phyloP scores from a whole-genome alignment of 352 stramenopile genomes.

The Phytophthora ohioensis region DNA sequence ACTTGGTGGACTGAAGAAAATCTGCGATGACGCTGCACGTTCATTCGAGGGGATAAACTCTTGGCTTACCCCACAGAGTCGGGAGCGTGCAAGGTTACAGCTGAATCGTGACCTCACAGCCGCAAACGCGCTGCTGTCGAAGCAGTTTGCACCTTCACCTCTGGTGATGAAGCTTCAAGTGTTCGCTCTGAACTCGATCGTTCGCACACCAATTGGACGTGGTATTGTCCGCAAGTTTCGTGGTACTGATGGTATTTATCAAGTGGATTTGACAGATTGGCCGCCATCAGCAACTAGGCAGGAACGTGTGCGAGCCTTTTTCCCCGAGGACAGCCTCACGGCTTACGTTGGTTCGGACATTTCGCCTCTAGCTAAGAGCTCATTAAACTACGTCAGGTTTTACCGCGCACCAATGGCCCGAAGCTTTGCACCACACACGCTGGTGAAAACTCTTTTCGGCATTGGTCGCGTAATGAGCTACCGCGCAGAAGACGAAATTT shows the following conservation, averaged over 20 bases:
- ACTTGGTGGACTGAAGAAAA: slow-evolving; percentile 67
- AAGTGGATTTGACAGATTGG: slow-evolving; percentile 80
- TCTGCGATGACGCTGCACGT: slow-evolving; percentile 57
- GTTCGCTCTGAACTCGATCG: slow-evolving; percentile 61
- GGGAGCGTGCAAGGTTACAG: slow-evolving; percentile 61
- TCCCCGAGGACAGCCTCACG: slow-evolving; percentile 64
- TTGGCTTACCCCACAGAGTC: slow-evolving; percentile 60
- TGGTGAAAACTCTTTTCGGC: slow-evolving; percentile 82
- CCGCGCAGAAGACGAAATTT: slow-evolving; percentile 74
- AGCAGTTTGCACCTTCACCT: slow-evolving; percentile 37
- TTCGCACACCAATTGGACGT: slow-evolving; percentile 72
- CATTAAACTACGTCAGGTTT: slow-evolving; percentile 65
- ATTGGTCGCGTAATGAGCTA: slow-evolving; percentile 72
- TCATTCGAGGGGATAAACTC: slow-evolving; percentile 66
- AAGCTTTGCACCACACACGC: slow-evolving; percentile 53
- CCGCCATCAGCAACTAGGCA: slow-evolving; percentile 32
- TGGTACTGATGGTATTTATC: slow-evolving; percentile 79
- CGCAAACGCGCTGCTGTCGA: slow-evolving; percentile 69
- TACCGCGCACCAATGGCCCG: slow-evolving; percentile 46
- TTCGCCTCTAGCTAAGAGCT: slow-evolving; percentile 54
- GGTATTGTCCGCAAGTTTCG: slow-evolving; percentile 81
- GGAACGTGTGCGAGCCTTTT: slow-evolving; percentile 61
- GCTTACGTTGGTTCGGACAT: slow-evolving; percentile 53
- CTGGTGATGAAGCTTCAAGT: slow-evolving; percentile 68
- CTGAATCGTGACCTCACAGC: slow-evolving; percentile 70